Evolutionary conservation across 2,329 filamentous ascomycete species (phyloP).

Genomic region (Exophiala dermatitidis): DNA sequence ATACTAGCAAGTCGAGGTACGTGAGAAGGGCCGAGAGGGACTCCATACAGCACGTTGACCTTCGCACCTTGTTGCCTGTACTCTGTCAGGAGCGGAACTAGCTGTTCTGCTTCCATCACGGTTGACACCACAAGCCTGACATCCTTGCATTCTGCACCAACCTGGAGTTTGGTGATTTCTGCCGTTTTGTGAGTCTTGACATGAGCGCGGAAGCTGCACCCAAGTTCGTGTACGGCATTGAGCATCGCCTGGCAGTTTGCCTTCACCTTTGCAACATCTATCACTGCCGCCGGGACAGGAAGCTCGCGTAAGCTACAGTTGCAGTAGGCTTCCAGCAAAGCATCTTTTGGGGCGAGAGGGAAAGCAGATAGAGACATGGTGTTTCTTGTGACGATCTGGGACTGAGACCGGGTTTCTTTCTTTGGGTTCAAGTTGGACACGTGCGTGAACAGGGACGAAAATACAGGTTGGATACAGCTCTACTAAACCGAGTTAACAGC

Average conservation of each 20-base stretch:
- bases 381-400: background rate
- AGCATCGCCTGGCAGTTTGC: constrained; percentile 68
- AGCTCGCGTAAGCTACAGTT: constrained; percentile 55
- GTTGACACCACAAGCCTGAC: constrained; percentile 66
- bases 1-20: constrained; percentile 55
- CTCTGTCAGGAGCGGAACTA: constrained; percentile 54
- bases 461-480: too few species aligned
- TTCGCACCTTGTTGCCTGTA: constrained; percentile 48
- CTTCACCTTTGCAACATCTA: constrained; percentile 60
- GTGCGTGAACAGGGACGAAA: too few species aligned
- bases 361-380: constrained; percentile 13
- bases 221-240: constrained; percentile 51
- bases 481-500: too few species aligned
- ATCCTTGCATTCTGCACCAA: constrained; percentile 50
- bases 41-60: constrained; percentile 64
- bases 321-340: constrained; percentile 40
- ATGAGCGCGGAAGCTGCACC: constrained; percentile 65
- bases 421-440: too few species aligned
- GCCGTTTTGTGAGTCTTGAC: constrained; percentile 78
- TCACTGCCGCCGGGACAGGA: constrained; percentile 58
- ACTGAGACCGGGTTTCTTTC: too few species aligned
- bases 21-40: constrained; percentile 58
- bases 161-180: constrained; percentile 61
- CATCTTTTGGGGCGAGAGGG: constrained; percentile 18
- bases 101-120: constrained; percentile 62